Evolutionary conservation across 2,329 filamentous ascomycete genomes (phyloP).

Genomic region (Pseudopyricularia javanii): DNA sequence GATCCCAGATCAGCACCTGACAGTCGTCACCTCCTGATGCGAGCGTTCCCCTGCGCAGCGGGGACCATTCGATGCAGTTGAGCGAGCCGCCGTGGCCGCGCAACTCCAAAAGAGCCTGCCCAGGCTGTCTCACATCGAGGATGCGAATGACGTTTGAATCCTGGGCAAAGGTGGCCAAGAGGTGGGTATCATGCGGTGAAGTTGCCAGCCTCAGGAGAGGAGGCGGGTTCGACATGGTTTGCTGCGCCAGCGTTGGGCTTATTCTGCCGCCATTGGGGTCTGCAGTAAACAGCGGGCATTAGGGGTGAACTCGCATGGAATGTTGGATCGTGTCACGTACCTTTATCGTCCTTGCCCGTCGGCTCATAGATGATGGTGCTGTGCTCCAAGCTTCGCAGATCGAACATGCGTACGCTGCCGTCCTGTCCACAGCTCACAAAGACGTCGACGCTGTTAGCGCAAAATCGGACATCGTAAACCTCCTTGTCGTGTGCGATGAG

Average conservation of each 20-base stretch:
- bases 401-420: slow-evolving; percentile 97
- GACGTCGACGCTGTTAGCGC: slow-evolving; percentile 94
- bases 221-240: slow-evolving; percentile 65
- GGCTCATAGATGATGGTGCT: slow-evolving; percentile 99
- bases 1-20: slow-evolving; percentile 85
- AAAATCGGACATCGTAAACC: slow-evolving; percentile 96
- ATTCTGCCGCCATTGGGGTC: slow-evolving; percentile 49
- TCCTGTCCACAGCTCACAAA: slow-evolving; percentile 97
- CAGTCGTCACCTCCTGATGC: slow-evolving; percentile 89
- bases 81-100: slow-evolving; percentile 76
- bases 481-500: slow-evolving; percentile 98
- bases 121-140: slow-evolving; percentile 89
- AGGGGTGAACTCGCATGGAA: neutral
- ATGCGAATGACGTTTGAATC: slow-evolving; percentile 90
- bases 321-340: slow-evolving; percentile 27
- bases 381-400: slow-evolving; percentile 88
- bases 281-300: slow-evolving; percentile 8
- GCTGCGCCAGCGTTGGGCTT: slow-evolving; percentile 64
- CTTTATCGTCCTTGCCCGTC: slow-evolving; percentile 68
- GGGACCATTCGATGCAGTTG: slow-evolving; percentile 91
- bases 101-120: slow-evolving; percentile 86
- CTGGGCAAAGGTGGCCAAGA: slow-evolving; percentile 87
- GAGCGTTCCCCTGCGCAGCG: slow-evolving; percentile 66
- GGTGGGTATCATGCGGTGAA: slow-evolving; percentile 88
- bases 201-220: slow-evolving; percentile 73